phyloP scores from a whole-genome alignment of 768 basidiomycete genomes.

The Trametes cubensis region DNA sequence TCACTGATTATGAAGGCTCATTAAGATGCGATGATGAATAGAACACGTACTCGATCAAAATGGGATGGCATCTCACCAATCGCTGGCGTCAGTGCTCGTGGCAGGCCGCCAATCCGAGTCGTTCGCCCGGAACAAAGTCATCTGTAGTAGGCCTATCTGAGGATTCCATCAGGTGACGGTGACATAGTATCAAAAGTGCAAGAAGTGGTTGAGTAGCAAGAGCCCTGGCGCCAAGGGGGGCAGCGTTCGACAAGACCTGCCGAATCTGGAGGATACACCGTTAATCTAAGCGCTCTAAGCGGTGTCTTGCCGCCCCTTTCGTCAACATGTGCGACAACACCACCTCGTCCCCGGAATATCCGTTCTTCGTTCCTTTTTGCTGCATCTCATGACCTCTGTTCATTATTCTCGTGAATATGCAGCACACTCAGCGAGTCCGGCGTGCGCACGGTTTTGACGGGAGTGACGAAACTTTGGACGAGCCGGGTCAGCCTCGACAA shows the following conservation, averaged over 20 bases:
- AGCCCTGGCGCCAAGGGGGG: too few relatives aligned
- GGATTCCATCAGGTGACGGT: too few relatives aligned
- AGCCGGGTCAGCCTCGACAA: conserved; percentile 4
- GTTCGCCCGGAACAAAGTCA: too few relatives aligned
- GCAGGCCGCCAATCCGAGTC: too few relatives aligned
- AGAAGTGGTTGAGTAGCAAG: too few relatives aligned
- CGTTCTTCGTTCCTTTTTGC: neutral
- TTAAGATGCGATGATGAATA: too few relatives aligned
- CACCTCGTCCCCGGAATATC: neutral
- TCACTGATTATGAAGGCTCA: too few relatives aligned
- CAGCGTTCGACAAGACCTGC: neutral
- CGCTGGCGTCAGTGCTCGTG: too few relatives aligned
- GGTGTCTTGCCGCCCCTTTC: neutral
- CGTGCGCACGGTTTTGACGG: neutral
- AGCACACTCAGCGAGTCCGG: neutral
- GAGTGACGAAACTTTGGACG: neutral
- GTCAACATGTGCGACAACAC: conserved; percentile 3
- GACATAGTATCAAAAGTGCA: too few relatives aligned
- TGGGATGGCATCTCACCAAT: too few relatives aligned
- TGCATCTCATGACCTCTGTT: neutral
- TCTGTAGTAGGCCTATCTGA: too few relatives aligned
- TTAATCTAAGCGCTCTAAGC: neutral
- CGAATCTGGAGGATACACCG: neutral
- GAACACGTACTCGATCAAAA: too few relatives aligned
- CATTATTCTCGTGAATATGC: neutral